A percentile compares a stretch with the other conserved stretches of the same genome.
phyloP scores from a whole-genome alignment of 1,284 basidiomycete genomes.

The Puccinia hordei region DNA sequence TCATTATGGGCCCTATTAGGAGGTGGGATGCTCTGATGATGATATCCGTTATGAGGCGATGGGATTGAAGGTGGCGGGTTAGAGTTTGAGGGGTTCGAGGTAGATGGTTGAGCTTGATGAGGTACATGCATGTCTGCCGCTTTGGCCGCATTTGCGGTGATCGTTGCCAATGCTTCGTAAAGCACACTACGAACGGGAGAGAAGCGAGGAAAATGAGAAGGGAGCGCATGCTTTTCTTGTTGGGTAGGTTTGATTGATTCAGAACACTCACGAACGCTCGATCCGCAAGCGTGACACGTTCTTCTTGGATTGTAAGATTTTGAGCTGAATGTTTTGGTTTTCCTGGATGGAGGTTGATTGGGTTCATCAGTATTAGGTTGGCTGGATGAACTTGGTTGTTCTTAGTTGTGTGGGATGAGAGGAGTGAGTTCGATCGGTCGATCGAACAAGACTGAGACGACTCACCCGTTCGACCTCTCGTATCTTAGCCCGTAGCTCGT shows the following conservation, averaged over 20 bases:
- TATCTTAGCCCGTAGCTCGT: constrained; percentile 38
- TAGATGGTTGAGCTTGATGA: constrained; percentile 19
- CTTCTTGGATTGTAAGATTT: constrained; percentile 46
- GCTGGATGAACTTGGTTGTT: neutral
- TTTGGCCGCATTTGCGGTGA: constrained; percentile 26
- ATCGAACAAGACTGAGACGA: neutral
- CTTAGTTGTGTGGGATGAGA: neutral
- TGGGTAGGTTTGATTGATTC: neutral
- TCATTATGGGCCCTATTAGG: constrained; percentile 11
- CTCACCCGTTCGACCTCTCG: constrained; percentile 44
- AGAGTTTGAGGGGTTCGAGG: neutral
- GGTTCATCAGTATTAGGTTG: neutral
- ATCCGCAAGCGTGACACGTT: constrained; percentile 41
- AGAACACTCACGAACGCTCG: constrained; percentile 35
- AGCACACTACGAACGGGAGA: constrained; percentile 19
- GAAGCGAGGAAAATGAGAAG: neutral
- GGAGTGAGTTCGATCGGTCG: neutral
- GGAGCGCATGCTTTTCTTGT: too few relatives aligned
- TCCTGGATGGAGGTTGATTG: constrained; percentile 27
- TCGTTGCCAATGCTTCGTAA: constrained; percentile 37
- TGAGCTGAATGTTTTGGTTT: constrained; percentile 36
- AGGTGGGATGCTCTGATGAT: neutral
- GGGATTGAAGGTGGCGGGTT: constrained; percentile 1
- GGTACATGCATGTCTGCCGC: neutral
- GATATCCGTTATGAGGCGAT: constrained; percentile 18